phyloP scores from a whole-genome alignment of 176 grass and related monocot species.

The Bothriochloa decipiens region DNA sequence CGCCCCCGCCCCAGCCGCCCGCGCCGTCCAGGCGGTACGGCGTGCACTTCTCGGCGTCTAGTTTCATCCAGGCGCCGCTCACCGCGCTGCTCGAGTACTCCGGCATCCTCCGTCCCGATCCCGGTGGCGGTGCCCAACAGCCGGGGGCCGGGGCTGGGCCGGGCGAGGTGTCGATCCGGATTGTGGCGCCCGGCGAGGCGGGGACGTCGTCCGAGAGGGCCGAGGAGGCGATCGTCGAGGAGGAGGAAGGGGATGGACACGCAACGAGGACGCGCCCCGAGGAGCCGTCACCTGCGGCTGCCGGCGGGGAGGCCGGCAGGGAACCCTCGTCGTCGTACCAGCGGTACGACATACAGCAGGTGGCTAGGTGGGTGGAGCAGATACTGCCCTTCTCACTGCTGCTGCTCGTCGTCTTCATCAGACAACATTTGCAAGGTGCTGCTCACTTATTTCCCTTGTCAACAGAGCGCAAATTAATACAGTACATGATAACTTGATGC shows the following conservation, averaged over 20 bases:
- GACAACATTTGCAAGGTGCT: conserved; percentile 94
- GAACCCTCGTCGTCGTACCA: conserved; percentile 64
- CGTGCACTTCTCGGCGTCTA: conserved; percentile 82
- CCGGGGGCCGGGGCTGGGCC: conserved; percentile 12
- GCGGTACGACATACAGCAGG: conserved; percentile 97
- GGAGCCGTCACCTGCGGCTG: background rate
- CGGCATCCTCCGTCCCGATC: conserved; percentile 71
- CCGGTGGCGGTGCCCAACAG: conserved; percentile 31
- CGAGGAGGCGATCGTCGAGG: conserved; percentile 42
- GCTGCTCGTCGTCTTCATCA: conserved; percentile 95
- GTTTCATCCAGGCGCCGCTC: conserved; percentile 90
- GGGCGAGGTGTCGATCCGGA: conserved; percentile 90
- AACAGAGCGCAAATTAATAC: background rate
- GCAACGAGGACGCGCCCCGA: background rate
- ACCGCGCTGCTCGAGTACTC: conserved; percentile 87
- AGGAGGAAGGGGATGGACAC: conserved; percentile 25
- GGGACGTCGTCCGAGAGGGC: conserved; percentile 45
- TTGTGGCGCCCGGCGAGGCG: conserved; percentile 67
- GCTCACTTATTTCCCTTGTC: background rate
- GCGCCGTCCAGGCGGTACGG: conserved; percentile 70
- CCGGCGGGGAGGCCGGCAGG: conserved; percentile 31
- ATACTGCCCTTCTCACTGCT: conserved; percentile 95
- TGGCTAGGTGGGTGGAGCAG: conserved; percentile 97
- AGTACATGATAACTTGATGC: background rate
- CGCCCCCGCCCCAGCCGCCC: conserved; percentile 2